Conservation (phyloP, 2,329 filamentous ascomycete genomes). For the Blumeria hordei region DNA sequence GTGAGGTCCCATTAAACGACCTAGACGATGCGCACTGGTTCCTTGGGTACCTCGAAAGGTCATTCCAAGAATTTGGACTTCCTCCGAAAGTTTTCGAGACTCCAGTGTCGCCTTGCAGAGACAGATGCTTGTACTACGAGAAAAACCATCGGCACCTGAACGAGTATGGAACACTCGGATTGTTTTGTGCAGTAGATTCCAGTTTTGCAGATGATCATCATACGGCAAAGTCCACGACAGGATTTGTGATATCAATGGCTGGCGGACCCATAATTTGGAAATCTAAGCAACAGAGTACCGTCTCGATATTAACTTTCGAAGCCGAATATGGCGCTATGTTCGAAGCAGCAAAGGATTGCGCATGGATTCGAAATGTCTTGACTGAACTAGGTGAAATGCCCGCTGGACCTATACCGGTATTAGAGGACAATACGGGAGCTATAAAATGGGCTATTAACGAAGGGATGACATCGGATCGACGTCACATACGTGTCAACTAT, state of each 20-base stretch:
- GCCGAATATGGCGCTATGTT: background rate
- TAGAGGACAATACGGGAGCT: background rate
- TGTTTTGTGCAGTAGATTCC: background rate
- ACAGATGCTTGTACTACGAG: background rate
- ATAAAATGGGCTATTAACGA: background rate
- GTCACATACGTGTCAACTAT: background rate
- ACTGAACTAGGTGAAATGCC: background rate
- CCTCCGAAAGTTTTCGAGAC: background rate
- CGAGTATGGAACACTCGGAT: background rate
- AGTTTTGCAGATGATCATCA: background rate
- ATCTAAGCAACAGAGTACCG: background rate
- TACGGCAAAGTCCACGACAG: background rate
- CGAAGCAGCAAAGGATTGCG: background rate
- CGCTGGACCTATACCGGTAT: background rate
- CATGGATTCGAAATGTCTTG: background rate
- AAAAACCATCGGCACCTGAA: background rate
- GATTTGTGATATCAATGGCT: background rate
- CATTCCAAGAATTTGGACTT: background rate
- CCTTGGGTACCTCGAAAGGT: background rate
- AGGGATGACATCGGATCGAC: background rate
- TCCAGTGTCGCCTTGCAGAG: background rate
- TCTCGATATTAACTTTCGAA: background rate
- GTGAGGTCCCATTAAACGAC: background rate
- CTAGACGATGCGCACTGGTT: background rate
- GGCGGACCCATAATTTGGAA: background rate